Evolutionary conservation across 805 yeast genomes (phyloP).

Genomic region (Lachancea meyersii): DNA sequence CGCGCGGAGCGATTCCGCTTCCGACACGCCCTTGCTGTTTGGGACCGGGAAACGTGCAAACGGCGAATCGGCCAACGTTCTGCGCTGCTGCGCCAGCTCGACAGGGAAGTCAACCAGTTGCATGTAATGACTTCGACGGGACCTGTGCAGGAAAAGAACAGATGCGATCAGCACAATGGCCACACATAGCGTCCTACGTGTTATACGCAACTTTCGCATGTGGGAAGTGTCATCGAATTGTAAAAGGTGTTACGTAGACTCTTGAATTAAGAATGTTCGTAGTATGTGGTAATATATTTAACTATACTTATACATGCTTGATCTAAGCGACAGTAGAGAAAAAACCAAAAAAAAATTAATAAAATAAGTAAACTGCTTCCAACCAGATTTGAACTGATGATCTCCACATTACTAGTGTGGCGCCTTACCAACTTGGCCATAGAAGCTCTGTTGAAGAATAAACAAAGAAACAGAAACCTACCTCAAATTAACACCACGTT

Average conservation of each 20-base stretch:
- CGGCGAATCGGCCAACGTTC: slow-evolving; percentile 2
- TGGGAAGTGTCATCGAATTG: background rate
- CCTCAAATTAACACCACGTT: too few species aligned
- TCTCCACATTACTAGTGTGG: slow-evolving; percentile 85
- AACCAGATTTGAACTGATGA: slow-evolving; percentile 75
- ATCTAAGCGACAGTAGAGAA: background rate
- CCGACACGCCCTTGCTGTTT: background rate
- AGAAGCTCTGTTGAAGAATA: slow-evolving; percentile 34
- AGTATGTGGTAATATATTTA: too few species aligned
- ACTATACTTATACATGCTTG: too few species aligned
- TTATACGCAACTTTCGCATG: background rate
- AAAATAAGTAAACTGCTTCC: slow-evolving; percentile 50
- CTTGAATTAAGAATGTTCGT: too few species aligned
- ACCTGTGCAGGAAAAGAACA: background rate
- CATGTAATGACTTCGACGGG: background rate
- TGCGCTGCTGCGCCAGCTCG: background rate
- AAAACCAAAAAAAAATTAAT: background rate
- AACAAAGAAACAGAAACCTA: background rate
- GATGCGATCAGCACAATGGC: background rate
- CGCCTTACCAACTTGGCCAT: slow-evolving; percentile 78
- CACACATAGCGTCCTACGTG: background rate
- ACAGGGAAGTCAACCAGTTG: background rate
- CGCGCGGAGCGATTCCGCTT: background rate
- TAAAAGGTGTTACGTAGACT: too few species aligned
- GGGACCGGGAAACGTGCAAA: background rate